phyloP scores from a whole-genome alignment of 352 stramenopile species.

The Pythium coloratum region DNA sequence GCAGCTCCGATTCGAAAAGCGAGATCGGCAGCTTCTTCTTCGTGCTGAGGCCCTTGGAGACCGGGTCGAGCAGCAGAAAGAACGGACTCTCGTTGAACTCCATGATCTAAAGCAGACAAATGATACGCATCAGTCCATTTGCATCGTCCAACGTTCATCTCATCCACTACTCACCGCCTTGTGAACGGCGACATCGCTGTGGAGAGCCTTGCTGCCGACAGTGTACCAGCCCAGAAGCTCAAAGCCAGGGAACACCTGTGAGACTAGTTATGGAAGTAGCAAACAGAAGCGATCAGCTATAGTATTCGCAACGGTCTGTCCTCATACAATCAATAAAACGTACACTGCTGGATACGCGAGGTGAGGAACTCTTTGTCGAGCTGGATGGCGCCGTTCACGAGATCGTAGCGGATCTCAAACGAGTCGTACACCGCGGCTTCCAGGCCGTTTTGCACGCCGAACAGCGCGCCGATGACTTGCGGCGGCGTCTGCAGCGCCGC shows the following conservation, averaged over 20 bases:
- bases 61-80: constrained; percentile 75
- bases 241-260: constrained; percentile 85
- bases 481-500: constrained; percentile 39
- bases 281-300: background rate
- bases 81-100: constrained; percentile 87
- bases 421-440: constrained; percentile 85
- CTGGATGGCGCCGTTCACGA: constrained; percentile 49
- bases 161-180: constrained; percentile 42
- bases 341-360: constrained; percentile 80
- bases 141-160: background rate
- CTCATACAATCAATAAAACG: constrained; percentile 14
- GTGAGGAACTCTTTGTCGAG: constrained; percentile 85
- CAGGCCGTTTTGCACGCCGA: constrained; percentile 88
- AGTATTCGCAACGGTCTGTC: background rate
- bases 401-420: constrained; percentile 87
- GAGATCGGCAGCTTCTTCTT: constrained; percentile 90
- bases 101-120: constrained; percentile 53
- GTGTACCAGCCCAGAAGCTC: constrained; percentile 91
- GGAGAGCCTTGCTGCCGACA: constrained; percentile 63
- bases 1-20: constrained; percentile 86
- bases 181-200: constrained; percentile 77
- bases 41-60: constrained; percentile 54
- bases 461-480: constrained; percentile 89
- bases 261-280: constrained; percentile 34
- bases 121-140: no score